Evolutionary conservation across 768 basidiomycete genomes (phyloP).

Genomic region (Tephrocybe sp.): DNA sequence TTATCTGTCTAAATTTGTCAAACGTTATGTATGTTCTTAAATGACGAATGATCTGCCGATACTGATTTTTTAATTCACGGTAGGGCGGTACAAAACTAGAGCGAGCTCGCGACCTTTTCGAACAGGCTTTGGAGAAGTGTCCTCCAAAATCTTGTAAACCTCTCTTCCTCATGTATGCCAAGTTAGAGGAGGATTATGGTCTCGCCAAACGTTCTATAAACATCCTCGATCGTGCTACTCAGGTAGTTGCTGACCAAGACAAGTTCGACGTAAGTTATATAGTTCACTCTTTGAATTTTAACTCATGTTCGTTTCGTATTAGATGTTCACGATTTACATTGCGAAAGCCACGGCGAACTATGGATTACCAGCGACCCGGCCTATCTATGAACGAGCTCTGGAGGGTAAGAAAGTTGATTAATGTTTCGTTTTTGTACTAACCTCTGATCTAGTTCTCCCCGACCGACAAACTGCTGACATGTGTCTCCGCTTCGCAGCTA

Average conservation of each 20-base stretch:
- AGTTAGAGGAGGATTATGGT: conserved; percentile 92
- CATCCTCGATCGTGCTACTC: conserved; percentile 91
- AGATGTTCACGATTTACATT: conserved; percentile 98
- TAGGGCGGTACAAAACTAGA: conserved; percentile 96
- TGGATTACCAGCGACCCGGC: conserved; percentile 92
- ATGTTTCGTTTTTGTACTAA: not conserved
- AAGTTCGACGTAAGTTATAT: conserved; percentile 82
- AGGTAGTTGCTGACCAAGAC: conserved; percentile 84
- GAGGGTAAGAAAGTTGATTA: conserved; percentile 46
- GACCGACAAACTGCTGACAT: conserved; percentile 95
- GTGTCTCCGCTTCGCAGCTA: conserved; percentile 93
- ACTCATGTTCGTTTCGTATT: not conserved
- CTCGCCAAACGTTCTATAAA: conserved; percentile 95
- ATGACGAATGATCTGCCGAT: not conserved
- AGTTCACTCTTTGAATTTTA: not conserved
- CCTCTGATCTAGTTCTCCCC: conserved; percentile 57
- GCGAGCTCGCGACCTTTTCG: conserved; percentile 95
- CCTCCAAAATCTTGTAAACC: conserved; percentile 94
- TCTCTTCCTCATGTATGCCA: conserved; percentile 94
- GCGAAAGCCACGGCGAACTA: conserved; percentile 96
- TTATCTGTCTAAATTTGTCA: conserved; percentile 94
- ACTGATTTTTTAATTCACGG: conserved; percentile 4
- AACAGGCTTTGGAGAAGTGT: conserved; percentile 96
- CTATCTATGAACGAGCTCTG: conserved; percentile 94
- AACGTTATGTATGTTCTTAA: conserved; percentile 77